phyloP scores from a whole-genome alignment of 2,329 filamentous ascomycete species.

The Hypoxylon rubiginosum region DNA sequence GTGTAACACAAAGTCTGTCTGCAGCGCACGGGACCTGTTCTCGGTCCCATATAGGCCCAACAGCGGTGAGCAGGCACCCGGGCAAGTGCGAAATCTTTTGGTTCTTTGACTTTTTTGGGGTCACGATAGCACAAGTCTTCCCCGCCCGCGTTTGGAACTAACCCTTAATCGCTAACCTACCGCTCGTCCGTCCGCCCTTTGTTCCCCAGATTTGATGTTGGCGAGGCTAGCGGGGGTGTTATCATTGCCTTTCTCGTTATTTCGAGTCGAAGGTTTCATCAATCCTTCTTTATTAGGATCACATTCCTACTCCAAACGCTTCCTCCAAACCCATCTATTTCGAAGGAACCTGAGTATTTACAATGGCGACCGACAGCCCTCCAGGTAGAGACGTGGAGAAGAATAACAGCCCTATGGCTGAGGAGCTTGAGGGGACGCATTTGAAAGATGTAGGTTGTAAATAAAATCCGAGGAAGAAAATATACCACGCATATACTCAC shows the following conservation, averaged over 20 bases:
- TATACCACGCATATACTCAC: conserved; percentile 16
- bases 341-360: conserved; percentile 15
- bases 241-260: conserved; percentile 6
- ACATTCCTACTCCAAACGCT: conserved; percentile 11
- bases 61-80: conserved; percentile 19
- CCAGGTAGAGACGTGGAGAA: conserved; percentile 45
- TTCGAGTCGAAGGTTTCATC: conserved; percentile 12
- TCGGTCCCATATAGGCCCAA: conserved; percentile 21
- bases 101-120: conserved; percentile 23
- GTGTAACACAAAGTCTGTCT: conserved; percentile 27
- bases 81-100: not conserved
- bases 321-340: conserved; percentile 2
- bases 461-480: not conserved
- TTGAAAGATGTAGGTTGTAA: conserved; percentile 35
- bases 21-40: conserved; percentile 5
- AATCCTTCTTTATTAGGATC: conserved; percentile 21
- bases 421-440: conserved; percentile 40
- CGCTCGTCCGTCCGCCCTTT: conserved; percentile 7
- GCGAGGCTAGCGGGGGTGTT: conserved; percentile 20
- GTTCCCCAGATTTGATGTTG: conserved; percentile 16
- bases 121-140: conserved; percentile 35
- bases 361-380: conserved; percentile 42
- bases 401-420: conserved; percentile 36
- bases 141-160: conserved; percentile 36
- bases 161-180: conserved; percentile 23